These are phyloP conservation scores for Tetradesmus obliquus DNA, from an alignment of 139 green algal species.

Conservation along the genomic window DNA sequence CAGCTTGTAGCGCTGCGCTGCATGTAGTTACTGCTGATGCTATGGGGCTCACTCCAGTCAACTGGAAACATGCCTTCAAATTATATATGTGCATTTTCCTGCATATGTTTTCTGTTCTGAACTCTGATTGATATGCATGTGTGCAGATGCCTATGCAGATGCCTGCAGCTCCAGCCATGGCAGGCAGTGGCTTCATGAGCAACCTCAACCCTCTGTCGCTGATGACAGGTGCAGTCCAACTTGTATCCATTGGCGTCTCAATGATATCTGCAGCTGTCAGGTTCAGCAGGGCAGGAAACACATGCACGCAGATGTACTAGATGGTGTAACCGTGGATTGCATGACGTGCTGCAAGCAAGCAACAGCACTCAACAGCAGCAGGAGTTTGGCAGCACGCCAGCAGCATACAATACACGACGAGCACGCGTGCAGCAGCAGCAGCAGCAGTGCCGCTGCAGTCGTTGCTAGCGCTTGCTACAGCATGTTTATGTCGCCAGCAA, in stretches of 20 bases:
- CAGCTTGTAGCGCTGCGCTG: not conserved
- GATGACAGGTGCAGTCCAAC: conserved; percentile 45
- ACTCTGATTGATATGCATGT: no score
- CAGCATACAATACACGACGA: no score
- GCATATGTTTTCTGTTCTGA: not conserved
- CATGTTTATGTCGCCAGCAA: no score
- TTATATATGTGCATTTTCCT: not conserved
- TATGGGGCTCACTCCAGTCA: not conserved
- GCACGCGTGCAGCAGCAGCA: not conserved
- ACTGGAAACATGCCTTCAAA: not conserved
- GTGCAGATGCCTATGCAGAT: not conserved
- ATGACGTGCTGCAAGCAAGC: no score
- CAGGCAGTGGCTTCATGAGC: conserved; percentile 43
- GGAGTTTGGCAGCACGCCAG: no score
- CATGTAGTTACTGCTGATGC: not conserved
- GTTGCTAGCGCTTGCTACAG: no score
- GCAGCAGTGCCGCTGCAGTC: no score
- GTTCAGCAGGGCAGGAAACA: not conserved
- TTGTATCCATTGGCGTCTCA: no score
- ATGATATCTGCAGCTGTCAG: no score
- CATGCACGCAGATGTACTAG: not conserved
- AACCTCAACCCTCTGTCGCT: conserved; percentile 46
- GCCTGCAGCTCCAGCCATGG: conserved; percentile 30
- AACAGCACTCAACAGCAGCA: no score
- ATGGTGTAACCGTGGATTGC: no score